Evolutionary conservation across 768 basidiomycete genomes (phyloP).

Genomic region (Tephrocybe sp.): DNA sequence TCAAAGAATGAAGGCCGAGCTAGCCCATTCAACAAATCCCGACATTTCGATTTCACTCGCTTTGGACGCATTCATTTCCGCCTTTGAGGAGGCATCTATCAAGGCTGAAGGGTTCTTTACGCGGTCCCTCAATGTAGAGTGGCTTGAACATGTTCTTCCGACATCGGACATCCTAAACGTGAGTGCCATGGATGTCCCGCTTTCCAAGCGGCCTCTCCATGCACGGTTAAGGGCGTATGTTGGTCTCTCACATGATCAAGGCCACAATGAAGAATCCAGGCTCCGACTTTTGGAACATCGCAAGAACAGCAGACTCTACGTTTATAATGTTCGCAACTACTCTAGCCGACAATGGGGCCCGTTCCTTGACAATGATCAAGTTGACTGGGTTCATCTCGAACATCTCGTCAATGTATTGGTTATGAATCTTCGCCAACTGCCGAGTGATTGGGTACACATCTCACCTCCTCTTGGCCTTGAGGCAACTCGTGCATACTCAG

Average conservation of each 20-base stretch:
- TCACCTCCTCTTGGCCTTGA: constrained; percentile 51
- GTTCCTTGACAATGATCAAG: constrained; percentile 35
- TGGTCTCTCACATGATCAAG: constrained; percentile 39
- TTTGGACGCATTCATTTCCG: constrained; percentile 38
- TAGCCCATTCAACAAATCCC: constrained; percentile 6
- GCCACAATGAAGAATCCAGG: constrained; percentile 23
- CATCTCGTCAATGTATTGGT: constrained; percentile 52
- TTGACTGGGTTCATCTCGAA: constrained; percentile 67
- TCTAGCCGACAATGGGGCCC: constrained; percentile 58
- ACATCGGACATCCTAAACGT: constrained; percentile 34
- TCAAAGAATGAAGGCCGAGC: constrained; percentile 40
- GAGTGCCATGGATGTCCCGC: constrained; percentile 7
- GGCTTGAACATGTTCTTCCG: constrained; percentile 42
- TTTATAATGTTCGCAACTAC: constrained; percentile 68
- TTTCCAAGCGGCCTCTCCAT: constrained; percentile 23
- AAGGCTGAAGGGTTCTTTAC: constrained; percentile 16
- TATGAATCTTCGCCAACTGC: constrained; percentile 49
- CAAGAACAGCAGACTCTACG: constrained; percentile 48
- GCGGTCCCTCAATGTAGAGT: constrained; percentile 39
- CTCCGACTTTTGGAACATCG: constrained; percentile 33
- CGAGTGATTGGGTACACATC: constrained; percentile 29
- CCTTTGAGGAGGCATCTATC: constrained; percentile 35
- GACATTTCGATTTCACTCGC: constrained; percentile 23
- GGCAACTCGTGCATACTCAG: constrained; percentile 52
- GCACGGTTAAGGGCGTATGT: constrained; percentile 48